Conservation (phyloP, 2,329 filamentous ascomycete genomes). For the Cladosporium cucumerinum region DNA sequence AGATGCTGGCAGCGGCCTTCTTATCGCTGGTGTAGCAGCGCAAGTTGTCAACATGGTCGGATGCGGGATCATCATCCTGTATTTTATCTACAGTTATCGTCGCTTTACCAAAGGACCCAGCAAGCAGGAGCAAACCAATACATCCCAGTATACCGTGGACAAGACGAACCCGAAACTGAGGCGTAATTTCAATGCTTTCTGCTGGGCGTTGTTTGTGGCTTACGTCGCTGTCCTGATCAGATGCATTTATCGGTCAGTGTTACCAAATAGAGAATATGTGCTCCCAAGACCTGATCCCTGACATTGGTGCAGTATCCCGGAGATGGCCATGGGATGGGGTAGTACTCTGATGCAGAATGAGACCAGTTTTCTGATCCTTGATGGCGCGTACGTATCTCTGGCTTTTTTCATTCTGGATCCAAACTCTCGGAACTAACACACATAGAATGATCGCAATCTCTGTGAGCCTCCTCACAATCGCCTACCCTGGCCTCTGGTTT, state of each 20-base stretch:
- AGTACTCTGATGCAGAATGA: constrained; percentile 8
- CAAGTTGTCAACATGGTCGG: constrained; percentile 14
- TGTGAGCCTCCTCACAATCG: background rate
- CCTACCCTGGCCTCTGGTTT: constrained; percentile 1
- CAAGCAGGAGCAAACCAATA: background rate
- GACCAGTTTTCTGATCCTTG: background rate
- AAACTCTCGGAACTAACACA: background rate
- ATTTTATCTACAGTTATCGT: background rate
- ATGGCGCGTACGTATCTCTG: background rate
- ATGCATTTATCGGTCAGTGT: constrained; percentile 2
- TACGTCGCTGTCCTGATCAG: constrained; percentile 3
- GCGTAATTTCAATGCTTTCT: background rate
- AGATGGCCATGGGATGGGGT: constrained; percentile 7
- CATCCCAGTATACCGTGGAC: background rate
- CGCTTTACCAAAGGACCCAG: background rate
- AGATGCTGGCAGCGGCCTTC: constrained; percentile 3
- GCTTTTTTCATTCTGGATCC: background rate
- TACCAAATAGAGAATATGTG: background rate
- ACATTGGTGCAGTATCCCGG: background rate
- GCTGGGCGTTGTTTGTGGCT: background rate
- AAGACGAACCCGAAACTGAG: background rate
- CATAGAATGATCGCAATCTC: background rate
- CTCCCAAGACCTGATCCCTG: background rate
- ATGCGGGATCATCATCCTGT: constrained; percentile 2
- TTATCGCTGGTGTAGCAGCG: constrained; percentile 12